Evolutionary conservation across 345 rosid genomes (phyloP), one percentile per base, ranked within the genome.

Genomic region (Populus ilicifolia): DNA sequence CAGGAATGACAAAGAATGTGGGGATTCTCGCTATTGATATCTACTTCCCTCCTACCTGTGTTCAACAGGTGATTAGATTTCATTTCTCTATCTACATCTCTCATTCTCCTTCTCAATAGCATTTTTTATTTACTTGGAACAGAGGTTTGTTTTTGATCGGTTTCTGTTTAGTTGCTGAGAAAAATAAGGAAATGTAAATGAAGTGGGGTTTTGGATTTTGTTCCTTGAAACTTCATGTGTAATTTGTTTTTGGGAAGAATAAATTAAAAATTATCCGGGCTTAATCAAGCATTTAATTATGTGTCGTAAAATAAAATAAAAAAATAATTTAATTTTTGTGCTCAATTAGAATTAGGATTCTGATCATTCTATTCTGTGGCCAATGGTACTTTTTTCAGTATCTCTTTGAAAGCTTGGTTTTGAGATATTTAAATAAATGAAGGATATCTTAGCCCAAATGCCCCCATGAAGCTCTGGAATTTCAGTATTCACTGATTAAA

Each of bases 11-110:
- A 72, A 90, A 90, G 92, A 94, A 96, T 89, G 99, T 96, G 39
- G 99, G 99, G 74, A 89, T 96, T 80, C 86, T 96, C 64, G 97
- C 99, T 76, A 75, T 94, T 87, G 98, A 96, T 64, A 92, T 96
- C 84, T 96, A 96, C 83, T 96, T 96, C 87, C 99, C 99, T 85
- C 97, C 97, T 16, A 89, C 94, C 80, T 96, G 90, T 81, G 89
- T 96, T 84, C 94, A 90, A 79, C 99, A 96, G 97, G 99, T 94
- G 48, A 67, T 59, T 43, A 43, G 8, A 5, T 70, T 70, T 61
- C 61, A 50, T 74, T 6, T 30, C n/a, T 35, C 17, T 48, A 25
- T 39, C 36, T 14, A 9, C 7, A 3, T 69, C 33, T 62, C 75
- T 61, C 44, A 33, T 30, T 54, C 12, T 10, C 44, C 44, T 41